phyloP scores from a whole-genome alignment of 495 filamentous ascomycete species.

The Ascobolus immersus region DNA sequence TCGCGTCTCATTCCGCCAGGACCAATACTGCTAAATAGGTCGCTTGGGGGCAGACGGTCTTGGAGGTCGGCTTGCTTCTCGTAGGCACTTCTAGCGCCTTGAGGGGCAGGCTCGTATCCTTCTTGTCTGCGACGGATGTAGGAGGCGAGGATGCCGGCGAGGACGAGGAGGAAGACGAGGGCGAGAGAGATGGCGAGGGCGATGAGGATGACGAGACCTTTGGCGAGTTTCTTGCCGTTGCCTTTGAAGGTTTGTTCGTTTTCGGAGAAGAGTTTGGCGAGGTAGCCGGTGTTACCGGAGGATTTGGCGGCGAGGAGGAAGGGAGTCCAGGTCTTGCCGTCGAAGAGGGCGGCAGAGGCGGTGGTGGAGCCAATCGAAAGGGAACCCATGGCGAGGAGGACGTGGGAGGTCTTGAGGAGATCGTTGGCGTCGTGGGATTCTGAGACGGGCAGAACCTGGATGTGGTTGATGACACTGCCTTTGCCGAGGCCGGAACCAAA shows the following conservation, averaged over 20 bases:
- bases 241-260: constrained; percentile 37
- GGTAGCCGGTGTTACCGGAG: constrained; percentile 37
- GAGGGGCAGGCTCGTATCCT: constrained; percentile 64
- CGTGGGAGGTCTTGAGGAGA: constrained; percentile 36
- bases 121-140: constrained; percentile 60
- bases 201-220: constrained; percentile 75
- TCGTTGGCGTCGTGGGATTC: constrained; percentile 36
- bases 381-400: constrained; percentile 59
- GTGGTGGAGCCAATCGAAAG: constrained; percentile 48
- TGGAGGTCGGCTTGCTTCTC: constrained; percentile 53
- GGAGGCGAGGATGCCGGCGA: constrained; percentile 58
- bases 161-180: constrained; percentile 68
- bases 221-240: constrained; percentile 36
- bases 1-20: too few species aligned
- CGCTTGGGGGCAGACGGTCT: constrained; percentile 47
- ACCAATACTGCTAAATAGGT: constrained; percentile 34
- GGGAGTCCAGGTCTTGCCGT: constrained; percentile 51
- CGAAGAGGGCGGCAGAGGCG: constrained; percentile 66
- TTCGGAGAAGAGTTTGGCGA: constrained; percentile 56
- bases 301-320: constrained; percentile 50
- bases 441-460: constrained; percentile 54
- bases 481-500: constrained; percentile 31
- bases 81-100: constrained; percentile 29
- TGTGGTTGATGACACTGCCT: constrained; percentile 42
- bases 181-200: constrained; percentile 72